Percentiles rank a stretch among this genome's conserved stretches.
phyloP scores from a whole-genome alignment of 345 rosid genomes.

The Sonneratia caseolaris region DNA sequence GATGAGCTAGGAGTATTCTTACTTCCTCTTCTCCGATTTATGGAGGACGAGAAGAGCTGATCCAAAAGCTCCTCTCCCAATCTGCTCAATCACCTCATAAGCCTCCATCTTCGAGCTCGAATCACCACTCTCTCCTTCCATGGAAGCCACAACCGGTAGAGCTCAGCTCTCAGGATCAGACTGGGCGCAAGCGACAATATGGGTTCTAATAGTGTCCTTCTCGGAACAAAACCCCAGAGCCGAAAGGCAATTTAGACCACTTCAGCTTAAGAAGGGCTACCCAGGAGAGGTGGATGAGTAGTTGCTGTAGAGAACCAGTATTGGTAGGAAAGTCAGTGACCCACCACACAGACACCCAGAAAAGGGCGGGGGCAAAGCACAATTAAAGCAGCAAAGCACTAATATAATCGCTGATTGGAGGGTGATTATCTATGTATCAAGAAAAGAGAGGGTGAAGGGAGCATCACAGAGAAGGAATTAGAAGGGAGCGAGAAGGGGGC shows the following conservation, averaged over 20 bases:
- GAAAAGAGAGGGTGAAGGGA: neutral
- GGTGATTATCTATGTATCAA: neutral
- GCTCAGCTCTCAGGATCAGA: neutral
- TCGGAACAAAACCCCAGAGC: neutral
- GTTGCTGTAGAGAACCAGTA: slow-evolving; percentile 13
- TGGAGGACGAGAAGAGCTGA: slow-evolving; percentile 86
- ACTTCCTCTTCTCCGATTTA: slow-evolving; percentile 59
- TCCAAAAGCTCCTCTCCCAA: slow-evolving; percentile 73
- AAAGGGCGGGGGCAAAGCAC: neutral
- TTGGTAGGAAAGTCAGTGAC: slow-evolving; percentile 25
- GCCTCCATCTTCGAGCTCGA: slow-evolving; percentile 62
- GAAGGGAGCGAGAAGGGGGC: neutral
- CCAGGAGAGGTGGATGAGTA: neutral
- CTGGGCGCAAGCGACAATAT: slow-evolving; percentile 1
- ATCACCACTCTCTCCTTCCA: slow-evolving; percentile 43
- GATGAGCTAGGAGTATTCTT: slow-evolving; percentile 14
- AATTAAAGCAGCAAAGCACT: slow-evolving; percentile 16
- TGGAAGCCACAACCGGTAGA: slow-evolving; percentile 14
- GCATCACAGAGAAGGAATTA: neutral
- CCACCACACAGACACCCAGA: slow-evolving; percentile 13
- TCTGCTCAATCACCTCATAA: slow-evolving; percentile 78
- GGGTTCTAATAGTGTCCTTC: neutral
- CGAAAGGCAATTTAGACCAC: slow-evolving; percentile 4
- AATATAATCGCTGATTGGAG: neutral
- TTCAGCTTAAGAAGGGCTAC: neutral